Conservation (phyloP, 495 filamentous ascomycete species). For the Podospora tetraspora region DNA sequence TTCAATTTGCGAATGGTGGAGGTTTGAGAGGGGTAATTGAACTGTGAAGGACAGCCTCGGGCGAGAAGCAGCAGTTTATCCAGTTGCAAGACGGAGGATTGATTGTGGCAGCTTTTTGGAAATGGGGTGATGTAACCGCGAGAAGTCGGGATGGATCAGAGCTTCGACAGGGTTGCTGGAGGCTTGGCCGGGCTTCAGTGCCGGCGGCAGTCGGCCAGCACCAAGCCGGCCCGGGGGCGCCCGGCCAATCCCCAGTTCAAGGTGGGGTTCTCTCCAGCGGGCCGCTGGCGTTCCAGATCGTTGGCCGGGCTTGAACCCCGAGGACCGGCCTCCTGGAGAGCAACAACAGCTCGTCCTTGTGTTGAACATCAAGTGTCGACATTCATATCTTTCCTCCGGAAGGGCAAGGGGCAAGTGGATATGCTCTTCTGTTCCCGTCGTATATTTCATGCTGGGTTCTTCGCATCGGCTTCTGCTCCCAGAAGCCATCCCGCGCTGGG, state of each 20-base stretch:
- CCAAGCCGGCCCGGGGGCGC: background rate
- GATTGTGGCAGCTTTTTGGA: background rate
- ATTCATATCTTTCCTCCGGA: no score
- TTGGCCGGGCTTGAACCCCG: background rate
- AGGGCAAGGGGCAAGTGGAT: background rate
- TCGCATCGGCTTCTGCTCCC: background rate
- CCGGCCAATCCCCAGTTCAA: background rate
- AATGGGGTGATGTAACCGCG: constrained; percentile 25
- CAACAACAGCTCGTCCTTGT: background rate
- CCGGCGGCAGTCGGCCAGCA: background rate
- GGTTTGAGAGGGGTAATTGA: background rate
- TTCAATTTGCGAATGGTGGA: background rate
- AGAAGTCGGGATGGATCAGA: constrained; percentile 20
- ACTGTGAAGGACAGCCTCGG: background rate
- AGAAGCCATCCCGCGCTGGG: no score
- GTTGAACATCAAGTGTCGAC: background rate
- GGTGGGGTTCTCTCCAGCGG: background rate
- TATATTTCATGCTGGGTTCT: background rate
- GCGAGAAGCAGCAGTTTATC: background rate
- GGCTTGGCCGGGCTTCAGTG: background rate
- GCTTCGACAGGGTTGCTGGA: constrained; percentile 10
- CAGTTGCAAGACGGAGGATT: background rate
- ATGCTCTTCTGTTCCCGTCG: background rate
- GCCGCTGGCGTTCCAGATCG: constrained; percentile 1
- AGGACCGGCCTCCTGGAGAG: background rate